Evolutionary conservation across 306 rosid genomes (phyloP), one percentile per base, ranked within the genome.

Genomic region (Castanospermum australe): DNA sequence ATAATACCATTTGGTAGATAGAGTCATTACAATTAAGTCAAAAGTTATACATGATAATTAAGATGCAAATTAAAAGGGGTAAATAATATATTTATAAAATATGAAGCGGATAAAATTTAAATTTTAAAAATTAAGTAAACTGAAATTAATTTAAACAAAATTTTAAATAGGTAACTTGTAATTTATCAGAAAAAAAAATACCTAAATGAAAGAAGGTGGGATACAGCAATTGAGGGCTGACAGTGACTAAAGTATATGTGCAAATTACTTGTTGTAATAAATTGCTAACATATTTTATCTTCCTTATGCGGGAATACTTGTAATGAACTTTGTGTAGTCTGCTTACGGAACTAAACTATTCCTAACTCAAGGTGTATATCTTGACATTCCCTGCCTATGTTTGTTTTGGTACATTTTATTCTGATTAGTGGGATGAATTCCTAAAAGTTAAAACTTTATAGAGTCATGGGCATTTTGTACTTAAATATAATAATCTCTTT

Each of bases 401-500:
- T 50, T 54, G 44, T 55, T 71, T 70, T 69, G 67, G 81, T 66
- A 35, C 74, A 75, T 61, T 39, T 67, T 65, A 61, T 30, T 78
- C 57, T 60, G 17, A 17, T 65, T 41, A 44, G 69, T 67, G 80
- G 79, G 33, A 47, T 81, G 71, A 67, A 59, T 36, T 70, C 30
- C 64, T 51, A 22, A 52, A 63, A 25, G 59, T 69, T 42, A 17
- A 6, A 45, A 64, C 44, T 80, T 84, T 32, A n/a, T 50, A 11
- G 61, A 75, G 80, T 83, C 44, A 80, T 78, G 87, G 87, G 79
- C 83, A 77, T 67, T 70, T 67, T 71, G 64, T 48, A 30, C 48
- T 63, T 52, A 66, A 50, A 42, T 50, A 75, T 57, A 79, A 21
- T 75, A 81, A 35, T 57, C 6, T 75, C 56, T 14, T 28, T 76